phyloP scores from a whole-genome alignment of 1,139 yeast genomes.

The Kodamaea ohmeri region DNA sequence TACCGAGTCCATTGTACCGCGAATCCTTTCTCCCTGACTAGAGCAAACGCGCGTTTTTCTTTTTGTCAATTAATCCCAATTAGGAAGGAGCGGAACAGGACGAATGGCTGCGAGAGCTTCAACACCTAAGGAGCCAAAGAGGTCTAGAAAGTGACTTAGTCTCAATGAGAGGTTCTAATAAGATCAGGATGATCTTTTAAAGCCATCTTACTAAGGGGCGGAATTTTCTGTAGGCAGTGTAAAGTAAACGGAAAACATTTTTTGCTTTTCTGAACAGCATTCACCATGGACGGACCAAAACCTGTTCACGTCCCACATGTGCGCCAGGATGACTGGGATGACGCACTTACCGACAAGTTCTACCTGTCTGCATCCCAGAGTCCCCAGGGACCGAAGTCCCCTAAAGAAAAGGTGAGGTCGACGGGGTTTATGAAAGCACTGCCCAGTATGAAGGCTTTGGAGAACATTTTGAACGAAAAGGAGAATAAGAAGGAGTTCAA shows the following conservation, averaged over 20 bases:
- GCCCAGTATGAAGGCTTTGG: slow-evolving; percentile 56
- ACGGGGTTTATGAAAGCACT: slow-evolving; percentile 52
- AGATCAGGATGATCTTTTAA: no score
- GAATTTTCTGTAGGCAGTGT: neutral
- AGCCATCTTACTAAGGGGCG: no score
- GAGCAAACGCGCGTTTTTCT: neutral
- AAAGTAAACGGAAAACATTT: slow-evolving; percentile 2
- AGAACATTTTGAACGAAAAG: slow-evolving; percentile 39
- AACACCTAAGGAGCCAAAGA: neutral
- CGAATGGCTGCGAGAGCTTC: neutral
- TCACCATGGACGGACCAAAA: slow-evolving; percentile 4
- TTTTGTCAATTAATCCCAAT: slow-evolving; percentile 3
- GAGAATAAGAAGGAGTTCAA: neutral
- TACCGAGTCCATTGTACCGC: no score
- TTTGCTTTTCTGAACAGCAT: slow-evolving; percentile 1
- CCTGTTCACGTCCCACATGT: slow-evolving; percentile 7
- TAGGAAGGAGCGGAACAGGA: neutral
- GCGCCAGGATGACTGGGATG: slow-evolving; percentile 5
- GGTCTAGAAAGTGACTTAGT: no score
- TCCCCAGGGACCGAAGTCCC: slow-evolving; percentile 1
- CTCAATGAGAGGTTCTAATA: no score
- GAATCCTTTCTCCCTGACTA: neutral
- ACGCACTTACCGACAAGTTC: slow-evolving; percentile 5
- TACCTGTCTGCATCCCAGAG: slow-evolving; percentile 4
- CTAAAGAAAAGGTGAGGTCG: slow-evolving; percentile 10